Percentiles rank a stretch among this genome's conserved stretches.
Evolutionary conservation across 768 basidiomycete species (phyloP).

Genomic region (Daedaleopsis nitida): DNA sequence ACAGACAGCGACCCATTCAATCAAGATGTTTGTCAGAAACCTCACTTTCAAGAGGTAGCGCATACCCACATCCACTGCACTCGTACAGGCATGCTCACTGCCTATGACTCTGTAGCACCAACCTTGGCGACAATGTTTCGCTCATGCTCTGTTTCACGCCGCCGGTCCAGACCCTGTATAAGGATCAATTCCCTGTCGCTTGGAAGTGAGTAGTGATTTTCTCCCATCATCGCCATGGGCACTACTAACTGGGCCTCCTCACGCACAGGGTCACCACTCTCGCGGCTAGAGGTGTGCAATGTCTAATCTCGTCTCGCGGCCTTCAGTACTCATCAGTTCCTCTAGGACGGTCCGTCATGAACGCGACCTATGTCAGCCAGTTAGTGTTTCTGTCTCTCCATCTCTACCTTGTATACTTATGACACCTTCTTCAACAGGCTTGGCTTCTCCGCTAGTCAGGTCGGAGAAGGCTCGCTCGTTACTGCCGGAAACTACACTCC

Average conservation of each 20-base stretch:
- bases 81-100: background rate
- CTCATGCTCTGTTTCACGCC: constrained; percentile 13
- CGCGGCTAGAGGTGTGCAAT: background rate
- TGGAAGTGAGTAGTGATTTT: constrained; percentile 2
- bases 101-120: background rate
- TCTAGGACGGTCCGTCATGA: constrained; percentile 1
- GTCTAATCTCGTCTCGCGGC: too few species aligned
- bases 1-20: too few species aligned
- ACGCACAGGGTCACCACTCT: constrained; percentile 6
- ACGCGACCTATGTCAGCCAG: constrained; percentile 6
- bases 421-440: background rate
- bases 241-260: too few species aligned
- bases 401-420: background rate
- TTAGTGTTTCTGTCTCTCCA: background rate
- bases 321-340: background rate
- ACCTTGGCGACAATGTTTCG: constrained; percentile 14
- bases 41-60: constrained; percentile 12
- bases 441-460: constrained; percentile 4
- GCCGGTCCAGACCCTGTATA: background rate
- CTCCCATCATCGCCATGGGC: background rate
- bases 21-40: background rate
- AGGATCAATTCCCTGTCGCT: constrained; percentile 7
- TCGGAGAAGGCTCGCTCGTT: background rate
- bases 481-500: constrained; percentile 11
- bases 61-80: too few species aligned